Conservation (phyloP, 139 green algal species). For the Yamagishiella unicocca region DNA sequence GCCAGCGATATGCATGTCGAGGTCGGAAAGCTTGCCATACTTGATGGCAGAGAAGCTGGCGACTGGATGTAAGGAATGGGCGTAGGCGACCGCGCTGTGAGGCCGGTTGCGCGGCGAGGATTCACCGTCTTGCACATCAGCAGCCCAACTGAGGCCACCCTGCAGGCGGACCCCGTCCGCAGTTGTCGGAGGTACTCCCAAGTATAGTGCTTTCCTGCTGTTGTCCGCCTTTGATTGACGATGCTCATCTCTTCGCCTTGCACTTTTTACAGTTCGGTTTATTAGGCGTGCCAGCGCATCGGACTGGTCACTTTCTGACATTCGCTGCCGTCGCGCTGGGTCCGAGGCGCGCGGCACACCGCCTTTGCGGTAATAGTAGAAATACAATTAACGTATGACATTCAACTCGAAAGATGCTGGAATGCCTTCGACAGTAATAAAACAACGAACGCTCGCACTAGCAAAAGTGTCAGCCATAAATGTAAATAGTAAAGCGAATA, state of each 20-base stretch:
- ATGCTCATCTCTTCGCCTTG: background rate
- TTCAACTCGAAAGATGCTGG: too few species aligned
- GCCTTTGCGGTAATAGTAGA: conserved; percentile 7
- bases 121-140: background rate
- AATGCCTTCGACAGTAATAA: too few species aligned
- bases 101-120: background rate
- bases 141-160: background rate
- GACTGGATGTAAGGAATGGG: conserved; percentile 1
- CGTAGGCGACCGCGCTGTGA: background rate
- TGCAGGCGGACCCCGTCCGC: background rate
- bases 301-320: background rate
- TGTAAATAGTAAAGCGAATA: too few species aligned
- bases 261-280: background rate
- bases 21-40: conserved; percentile 29
- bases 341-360: background rate
- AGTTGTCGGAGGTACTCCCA: background rate
- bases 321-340: background rate
- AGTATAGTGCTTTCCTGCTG: background rate
- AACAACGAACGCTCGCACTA: too few species aligned
- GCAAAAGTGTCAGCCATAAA: too few species aligned
- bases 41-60: background rate
- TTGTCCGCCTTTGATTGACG: background rate
- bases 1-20: conserved; percentile 1
- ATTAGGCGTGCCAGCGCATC: background rate
- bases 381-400: too few species aligned